Percentiles rank a stretch among this genome's conserved stretches.
Conservation (phyloP, 2,329 filamentous ascomycete genomes). For the Volutella citrinella region DNA sequence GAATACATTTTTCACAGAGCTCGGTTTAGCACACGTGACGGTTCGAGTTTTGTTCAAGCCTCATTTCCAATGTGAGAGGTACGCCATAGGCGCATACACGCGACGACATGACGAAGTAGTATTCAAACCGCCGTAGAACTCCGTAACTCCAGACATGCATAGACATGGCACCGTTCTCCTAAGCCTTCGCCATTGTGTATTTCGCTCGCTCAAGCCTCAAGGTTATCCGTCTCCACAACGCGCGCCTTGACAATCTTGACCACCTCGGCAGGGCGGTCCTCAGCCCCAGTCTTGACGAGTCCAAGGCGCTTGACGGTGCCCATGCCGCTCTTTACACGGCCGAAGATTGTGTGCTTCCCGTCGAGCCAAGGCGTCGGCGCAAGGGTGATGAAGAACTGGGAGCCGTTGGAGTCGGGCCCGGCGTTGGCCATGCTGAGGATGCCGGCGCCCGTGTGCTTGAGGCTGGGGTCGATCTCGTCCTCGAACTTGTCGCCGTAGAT, state of each 20-base stretch:
- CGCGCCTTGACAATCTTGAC: constrained; percentile 75
- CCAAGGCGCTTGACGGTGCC: constrained; percentile 84
- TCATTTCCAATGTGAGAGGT: no score
- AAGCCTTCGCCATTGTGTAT: constrained; percentile 2
- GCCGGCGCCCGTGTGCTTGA: constrained; percentile 92
- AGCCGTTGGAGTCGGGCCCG: constrained; percentile 89
- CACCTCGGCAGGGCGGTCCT: constrained; percentile 79
- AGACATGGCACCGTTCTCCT: neutral
- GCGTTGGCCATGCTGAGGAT: constrained; percentile 97
- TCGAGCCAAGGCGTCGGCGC: constrained; percentile 95
- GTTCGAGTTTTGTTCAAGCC: no score
- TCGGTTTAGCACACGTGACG: no score
- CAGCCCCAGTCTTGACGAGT: constrained; percentile 74
- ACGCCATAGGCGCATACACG: no score
- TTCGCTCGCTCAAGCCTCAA: constrained; percentile 13
- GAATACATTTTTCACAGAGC: constrained; percentile 16
- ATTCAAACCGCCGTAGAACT: no score
- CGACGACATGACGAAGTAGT: no score
- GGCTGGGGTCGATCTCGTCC: constrained; percentile 75
- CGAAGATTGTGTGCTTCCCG: constrained; percentile 96
- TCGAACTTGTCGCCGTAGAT: constrained; percentile 94
- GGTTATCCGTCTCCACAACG: constrained; percentile 62
- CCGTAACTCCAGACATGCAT: neutral
- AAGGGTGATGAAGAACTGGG: constrained; percentile 93
- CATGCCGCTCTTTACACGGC: constrained; percentile 81